Conservation (phyloP, 2,329 filamentous ascomycete species). For the Fusarium sacchari region DNA sequence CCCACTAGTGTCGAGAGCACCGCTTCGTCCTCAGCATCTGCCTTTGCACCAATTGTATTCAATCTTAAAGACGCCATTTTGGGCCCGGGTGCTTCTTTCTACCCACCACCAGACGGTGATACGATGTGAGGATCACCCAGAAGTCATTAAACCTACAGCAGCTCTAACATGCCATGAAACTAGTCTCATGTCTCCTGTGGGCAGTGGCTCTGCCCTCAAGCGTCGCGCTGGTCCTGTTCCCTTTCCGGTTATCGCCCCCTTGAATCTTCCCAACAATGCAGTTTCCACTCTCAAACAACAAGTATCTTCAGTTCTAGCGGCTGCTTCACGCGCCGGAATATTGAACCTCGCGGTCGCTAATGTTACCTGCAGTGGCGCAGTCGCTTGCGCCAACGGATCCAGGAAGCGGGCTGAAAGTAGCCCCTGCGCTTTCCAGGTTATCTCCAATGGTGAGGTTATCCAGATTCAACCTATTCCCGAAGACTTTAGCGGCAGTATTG, state of each 20-base stretch:
- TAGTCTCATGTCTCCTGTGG: background rate
- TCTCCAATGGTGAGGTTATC: background rate
- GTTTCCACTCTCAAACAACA: background rate
- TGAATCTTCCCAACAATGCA: background rate
- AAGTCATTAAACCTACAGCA: background rate
- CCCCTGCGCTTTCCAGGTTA: background rate
- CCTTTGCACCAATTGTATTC: background rate
- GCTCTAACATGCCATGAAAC: background rate
- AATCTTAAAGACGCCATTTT: background rate
- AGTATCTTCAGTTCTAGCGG: too few species aligned
- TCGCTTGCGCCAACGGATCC: fast-evolving
- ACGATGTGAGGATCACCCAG: background rate
- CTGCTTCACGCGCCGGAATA: too few species aligned
- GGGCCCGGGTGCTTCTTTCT: background rate
- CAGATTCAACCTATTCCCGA: background rate
- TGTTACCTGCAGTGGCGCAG: background rate
- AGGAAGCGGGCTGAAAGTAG: background rate
- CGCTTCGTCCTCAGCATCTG: background rate
- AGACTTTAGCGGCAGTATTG: fast-evolving
- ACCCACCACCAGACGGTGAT: background rate
- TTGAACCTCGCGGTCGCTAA: background rate
- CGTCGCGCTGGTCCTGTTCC: background rate
- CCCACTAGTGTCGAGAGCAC: background rate
- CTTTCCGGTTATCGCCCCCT: background rate
- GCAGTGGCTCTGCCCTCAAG: background rate